phyloP scores from a whole-genome alignment of 352 stramenopile genomes.

The Globisporangium paddicum region DNA sequence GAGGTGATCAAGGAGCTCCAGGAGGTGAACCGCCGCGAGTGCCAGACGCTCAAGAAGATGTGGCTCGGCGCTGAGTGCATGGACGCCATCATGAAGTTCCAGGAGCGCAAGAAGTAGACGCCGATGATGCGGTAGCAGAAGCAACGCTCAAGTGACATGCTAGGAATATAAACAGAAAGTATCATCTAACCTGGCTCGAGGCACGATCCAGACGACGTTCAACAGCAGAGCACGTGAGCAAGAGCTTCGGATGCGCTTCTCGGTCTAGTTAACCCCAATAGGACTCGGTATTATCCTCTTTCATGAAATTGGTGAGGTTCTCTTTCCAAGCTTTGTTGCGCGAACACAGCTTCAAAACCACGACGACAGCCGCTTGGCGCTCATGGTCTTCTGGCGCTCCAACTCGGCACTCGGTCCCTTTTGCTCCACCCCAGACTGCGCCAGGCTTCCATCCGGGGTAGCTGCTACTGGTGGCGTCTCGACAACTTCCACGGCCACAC shows the following conservation, averaged over 20 bases:
- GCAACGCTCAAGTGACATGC: too few relatives aligned
- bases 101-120: conserved; percentile 45
- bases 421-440: not conserved
- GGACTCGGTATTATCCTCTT: too few relatives aligned
- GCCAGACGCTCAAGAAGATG: conserved; percentile 64
- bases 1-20: conserved; percentile 47
- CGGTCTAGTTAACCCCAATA: too few relatives aligned
- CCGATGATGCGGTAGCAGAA: too few relatives aligned
- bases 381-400: conserved; percentile 9
- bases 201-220: too few relatives aligned
- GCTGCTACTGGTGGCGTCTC: not conserved
- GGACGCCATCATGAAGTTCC: conserved; percentile 76
- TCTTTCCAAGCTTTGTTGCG: not conserved
- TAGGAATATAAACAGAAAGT: too few relatives aligned
- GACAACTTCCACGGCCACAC: not conserved
- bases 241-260: too few relatives aligned
- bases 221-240: too few relatives aligned
- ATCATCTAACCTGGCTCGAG: too few relatives aligned
- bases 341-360: conserved; percentile 37
- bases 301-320: too few relatives aligned
- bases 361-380: conserved; percentile 39
- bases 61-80: conserved; percentile 71
- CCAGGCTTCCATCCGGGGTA: not conserved
- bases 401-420: conserved; percentile 6
- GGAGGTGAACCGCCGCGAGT: conserved; percentile 48